Evolutionary conservation across 2,329 filamentous ascomycete genomes (phyloP).

Genomic region (Lachnellula cervina): DNA sequence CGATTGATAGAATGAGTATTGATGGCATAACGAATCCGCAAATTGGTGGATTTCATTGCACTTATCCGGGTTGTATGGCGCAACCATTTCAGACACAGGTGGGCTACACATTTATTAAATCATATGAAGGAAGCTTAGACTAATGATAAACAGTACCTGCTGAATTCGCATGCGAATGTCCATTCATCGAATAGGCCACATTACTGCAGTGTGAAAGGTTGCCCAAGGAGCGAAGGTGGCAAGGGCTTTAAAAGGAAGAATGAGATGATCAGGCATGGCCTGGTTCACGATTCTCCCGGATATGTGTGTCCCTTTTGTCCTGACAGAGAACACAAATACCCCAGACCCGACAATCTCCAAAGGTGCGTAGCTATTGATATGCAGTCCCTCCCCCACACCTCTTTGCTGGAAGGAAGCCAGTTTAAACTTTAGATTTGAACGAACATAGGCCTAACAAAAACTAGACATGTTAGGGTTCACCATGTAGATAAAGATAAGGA

Average conservation of each 20-base stretch:
- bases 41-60: slow-evolving; percentile 53
- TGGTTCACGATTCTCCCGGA: slow-evolving; percentile 90
- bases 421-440: neutral
- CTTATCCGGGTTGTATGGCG: slow-evolving; percentile 60
- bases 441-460: slow-evolving; percentile 1
- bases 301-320: slow-evolving; percentile 97
- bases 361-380: slow-evolving; percentile 71
- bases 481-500: slow-evolving; percentile 88
- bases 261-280: slow-evolving; percentile 70
- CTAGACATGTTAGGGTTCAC: slow-evolving; percentile 86
- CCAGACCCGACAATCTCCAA: slow-evolving; percentile 91
- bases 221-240: slow-evolving; percentile 57
- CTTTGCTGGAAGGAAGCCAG: slow-evolving; percentile 33
- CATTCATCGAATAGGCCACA: slow-evolving; percentile 62
- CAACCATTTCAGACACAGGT: slow-evolving; percentile 72
- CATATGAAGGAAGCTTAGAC: neutral
- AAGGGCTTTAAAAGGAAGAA: slow-evolving; percentile 70
- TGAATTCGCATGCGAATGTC: slow-evolving; percentile 60
- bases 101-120: slow-evolving; percentile 2
- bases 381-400: too few species aligned
- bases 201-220: slow-evolving; percentile 59
- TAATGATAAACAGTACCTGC: slow-evolving; percentile 29
- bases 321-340: slow-evolving; percentile 89
- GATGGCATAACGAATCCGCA: slow-evolving; percentile 53
- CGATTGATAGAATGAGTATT: slow-evolving; percentile 52